These are phyloP conservation scores for Penicillium argentinense DNA, from an alignment of 495 filamentous ascomycete genomes.

Conservation along the genomic window DNA sequence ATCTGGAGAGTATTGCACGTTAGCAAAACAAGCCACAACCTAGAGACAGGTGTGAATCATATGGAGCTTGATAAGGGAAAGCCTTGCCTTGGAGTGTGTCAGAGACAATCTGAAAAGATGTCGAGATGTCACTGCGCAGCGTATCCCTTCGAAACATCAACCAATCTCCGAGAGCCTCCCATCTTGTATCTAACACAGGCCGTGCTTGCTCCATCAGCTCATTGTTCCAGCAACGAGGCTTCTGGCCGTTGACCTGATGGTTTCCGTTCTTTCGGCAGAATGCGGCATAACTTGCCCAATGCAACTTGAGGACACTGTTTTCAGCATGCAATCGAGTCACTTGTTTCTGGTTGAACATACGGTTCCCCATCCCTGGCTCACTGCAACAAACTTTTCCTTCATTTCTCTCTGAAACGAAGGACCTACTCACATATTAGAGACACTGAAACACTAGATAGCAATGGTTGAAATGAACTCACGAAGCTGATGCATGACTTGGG, in stretches of 20 bases:
- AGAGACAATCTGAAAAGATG: neutral
- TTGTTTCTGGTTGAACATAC: conserved; percentile 6
- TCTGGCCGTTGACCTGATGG: conserved; percentile 3
- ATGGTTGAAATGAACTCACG: too few relatives aligned
- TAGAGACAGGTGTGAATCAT: too few relatives aligned
- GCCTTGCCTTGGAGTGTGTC: too few relatives aligned
- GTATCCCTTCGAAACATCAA: neutral
- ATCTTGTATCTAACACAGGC: neutral
- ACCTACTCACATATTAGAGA: too few relatives aligned
- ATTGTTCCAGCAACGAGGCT: conserved; percentile 27
- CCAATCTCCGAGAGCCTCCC: conserved; percentile 8
- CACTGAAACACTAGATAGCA: neutral
- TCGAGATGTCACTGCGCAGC: neutral
- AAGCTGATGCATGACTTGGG: too few relatives aligned
- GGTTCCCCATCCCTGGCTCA: conserved; percentile 19
- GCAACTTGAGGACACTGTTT: conserved; percentile 21
- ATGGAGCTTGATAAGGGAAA: too few relatives aligned
- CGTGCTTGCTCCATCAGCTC: conserved; percentile 6
- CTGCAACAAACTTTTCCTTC: conserved; percentile 6
- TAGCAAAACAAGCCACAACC: too few relatives aligned
- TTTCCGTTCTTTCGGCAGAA: conserved; percentile 27
- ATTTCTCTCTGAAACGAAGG: conserved; percentile 5
- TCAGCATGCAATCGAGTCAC: neutral
- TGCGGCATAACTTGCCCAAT: conserved; percentile 22
- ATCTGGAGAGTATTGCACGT: too few relatives aligned